These are phyloP conservation scores for Letharia lupina DNA, from an alignment of 495 filamentous ascomycete species.

Conservation along the genomic window DNA sequence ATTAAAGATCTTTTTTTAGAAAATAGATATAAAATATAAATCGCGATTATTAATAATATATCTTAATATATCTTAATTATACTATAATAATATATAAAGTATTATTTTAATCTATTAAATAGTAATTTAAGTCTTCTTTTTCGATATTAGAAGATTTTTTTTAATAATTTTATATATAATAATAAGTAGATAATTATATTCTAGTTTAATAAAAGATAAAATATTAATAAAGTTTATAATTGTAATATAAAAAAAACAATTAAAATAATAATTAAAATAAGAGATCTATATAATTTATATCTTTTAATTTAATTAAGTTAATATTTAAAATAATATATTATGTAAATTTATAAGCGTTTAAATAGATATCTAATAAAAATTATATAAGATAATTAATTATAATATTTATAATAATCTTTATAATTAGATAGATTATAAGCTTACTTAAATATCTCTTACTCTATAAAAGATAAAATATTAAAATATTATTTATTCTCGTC, in stretches of 20 bases:
- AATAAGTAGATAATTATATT: no score
- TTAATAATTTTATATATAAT: no score
- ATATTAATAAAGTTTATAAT: background rate
- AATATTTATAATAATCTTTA: background rate
- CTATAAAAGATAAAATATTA: background rate
- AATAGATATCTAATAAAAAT: conserved; percentile 11
- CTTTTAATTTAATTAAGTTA: background rate
- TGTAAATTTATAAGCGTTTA: background rate
- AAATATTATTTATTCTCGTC: background rate
- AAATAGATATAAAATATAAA: no score
- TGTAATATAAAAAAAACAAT: background rate
- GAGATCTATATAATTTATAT: background rate
- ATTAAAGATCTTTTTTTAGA: no score
- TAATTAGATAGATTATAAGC: background rate
- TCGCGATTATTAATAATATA: no score
- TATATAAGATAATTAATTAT: background rate
- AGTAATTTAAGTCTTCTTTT: no score
- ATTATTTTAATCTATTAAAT: no score
- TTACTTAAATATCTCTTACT: background rate
- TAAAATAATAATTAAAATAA: background rate
- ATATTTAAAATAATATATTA: conserved; percentile 1
- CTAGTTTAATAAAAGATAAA: no score
- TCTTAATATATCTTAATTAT: no score
- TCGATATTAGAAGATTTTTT: no score
- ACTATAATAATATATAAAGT: no score